A percentile compares a stretch with the other conserved stretches of the same genome.
phyloP scores from a whole-genome alignment of 495 filamentous ascomycete species.

The Penicillium simplicissimum region DNA sequence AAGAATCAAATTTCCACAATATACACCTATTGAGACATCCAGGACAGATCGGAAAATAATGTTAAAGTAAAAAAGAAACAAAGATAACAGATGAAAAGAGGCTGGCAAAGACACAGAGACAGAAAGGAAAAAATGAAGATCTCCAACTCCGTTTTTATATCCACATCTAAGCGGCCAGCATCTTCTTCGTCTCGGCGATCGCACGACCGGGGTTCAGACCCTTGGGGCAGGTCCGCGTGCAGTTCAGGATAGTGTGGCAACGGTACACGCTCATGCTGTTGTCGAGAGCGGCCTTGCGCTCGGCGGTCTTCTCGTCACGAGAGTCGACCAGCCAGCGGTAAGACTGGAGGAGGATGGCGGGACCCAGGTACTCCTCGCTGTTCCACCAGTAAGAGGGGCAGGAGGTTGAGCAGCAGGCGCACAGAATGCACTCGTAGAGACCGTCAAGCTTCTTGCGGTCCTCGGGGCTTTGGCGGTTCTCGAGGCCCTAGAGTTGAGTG shows the following conservation, averaged over 20 bases:
- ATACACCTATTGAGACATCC: constrained; percentile 54
- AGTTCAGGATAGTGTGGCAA: constrained; percentile 99
- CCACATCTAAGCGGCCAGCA: constrained; percentile 61
- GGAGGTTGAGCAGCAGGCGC: constrained; percentile 97
- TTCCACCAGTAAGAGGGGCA: constrained; percentile 99
- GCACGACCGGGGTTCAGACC: constrained; percentile 92
- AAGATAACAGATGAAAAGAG: constrained; percentile 24
- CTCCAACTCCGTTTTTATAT: constrained; percentile 41
- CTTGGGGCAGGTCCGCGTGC: constrained; percentile 95
- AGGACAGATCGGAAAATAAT: constrained; percentile 30
- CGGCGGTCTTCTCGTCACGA: constrained; percentile 80
- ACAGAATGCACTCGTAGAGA: constrained; percentile 98
- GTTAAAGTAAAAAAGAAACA: constrained; percentile 19
- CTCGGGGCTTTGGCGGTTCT: constrained; percentile 83
- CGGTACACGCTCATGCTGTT: constrained; percentile 98
- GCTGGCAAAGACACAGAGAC: constrained; percentile 33
- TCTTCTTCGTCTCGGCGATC: constrained; percentile 98
- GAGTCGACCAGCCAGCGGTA: constrained; percentile 96
- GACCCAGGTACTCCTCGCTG: constrained; percentile 94
- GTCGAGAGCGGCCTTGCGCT: constrained; percentile 88
- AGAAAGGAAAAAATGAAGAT: constrained; percentile 26
- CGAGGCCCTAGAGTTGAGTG: constrained; percentile 61
- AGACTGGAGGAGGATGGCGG: constrained; percentile 91
- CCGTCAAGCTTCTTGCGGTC: constrained; percentile 97
- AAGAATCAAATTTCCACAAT: constrained; percentile 45